Evolutionary conservation across 768 basidiomycete genomes (phyloP), one percentile per base, ranked within the genome.

Genomic region (Candolleomyces aberdarensis): DNA sequence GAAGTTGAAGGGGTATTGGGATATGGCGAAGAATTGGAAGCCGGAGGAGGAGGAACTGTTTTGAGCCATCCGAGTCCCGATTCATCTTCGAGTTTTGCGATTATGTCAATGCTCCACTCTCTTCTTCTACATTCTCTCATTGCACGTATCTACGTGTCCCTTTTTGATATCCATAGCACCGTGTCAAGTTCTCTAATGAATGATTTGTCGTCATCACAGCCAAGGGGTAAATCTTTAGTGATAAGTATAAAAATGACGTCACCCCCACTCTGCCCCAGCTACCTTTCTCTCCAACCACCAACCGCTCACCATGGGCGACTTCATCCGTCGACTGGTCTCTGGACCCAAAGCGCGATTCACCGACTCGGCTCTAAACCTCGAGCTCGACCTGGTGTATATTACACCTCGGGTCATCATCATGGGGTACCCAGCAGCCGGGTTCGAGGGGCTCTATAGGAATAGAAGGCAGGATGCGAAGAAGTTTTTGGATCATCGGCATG

Each of bases 1-100:
- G 61, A 94, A 87, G 80, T 72, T 94, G 73, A 87, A 88, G 52
- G 92, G 93, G 0, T 91, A 94, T 71, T 98, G 96, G 96, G 96
- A 98, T 72, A 84, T 92, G 73, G 87, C 94, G 31, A 97, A 95
- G 85, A 90, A 91, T 68, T 93, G 88, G 85, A 91, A 85, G 71
- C 82, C 85, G 5, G 88, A 91, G 72, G 92, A 94, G 57, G 90
- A 92, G 65, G 89, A 92, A 60, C 64, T 86, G 66, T 84, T 85
- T 67, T 88, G 70, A 75, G 67, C 1, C 3, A 36, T 39, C 26
- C 26, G 26, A 3, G 26, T 26, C 26, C 26, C 26, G 26, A 26
- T 26, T 3, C 26, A 26, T 26, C 26, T 26, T 26, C 26, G 26
- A 26, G 26, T 26, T 26, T 26, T 26, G 26, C 26, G 26, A 26